These are phyloP conservation scores for Neurospora pannonica DNA, from an alignment of 495 filamentous ascomycete genomes.

Conservation along the genomic window DNA sequence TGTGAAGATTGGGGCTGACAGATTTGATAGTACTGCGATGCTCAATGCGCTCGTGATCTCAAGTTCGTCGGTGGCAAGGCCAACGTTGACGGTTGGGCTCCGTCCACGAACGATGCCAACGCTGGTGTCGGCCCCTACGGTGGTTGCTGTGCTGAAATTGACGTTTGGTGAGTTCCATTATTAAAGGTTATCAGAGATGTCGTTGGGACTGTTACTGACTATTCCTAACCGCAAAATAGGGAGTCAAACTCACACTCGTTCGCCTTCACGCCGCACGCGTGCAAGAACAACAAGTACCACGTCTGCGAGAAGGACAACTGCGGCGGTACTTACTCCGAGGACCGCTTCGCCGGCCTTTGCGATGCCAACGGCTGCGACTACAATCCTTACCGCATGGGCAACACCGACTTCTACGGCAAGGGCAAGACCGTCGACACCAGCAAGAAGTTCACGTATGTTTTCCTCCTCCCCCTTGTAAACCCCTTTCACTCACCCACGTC, in stretches of 20 bases:
- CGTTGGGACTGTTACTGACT: not conserved
- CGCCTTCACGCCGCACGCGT: constrained; percentile 60
- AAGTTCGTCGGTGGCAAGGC: constrained; percentile 46
- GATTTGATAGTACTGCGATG: constrained; percentile 41
- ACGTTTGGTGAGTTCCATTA: constrained; percentile 36
- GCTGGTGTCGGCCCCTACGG: constrained; percentile 32
- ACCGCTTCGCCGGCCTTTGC: constrained; percentile 50
- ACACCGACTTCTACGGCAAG: constrained; percentile 53
- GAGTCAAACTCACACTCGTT: constrained; percentile 57
- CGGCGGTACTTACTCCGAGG: constrained; percentile 43
- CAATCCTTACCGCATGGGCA: constrained; percentile 65
- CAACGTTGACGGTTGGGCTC: constrained; percentile 44
- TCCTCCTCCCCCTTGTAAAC: not conserved
- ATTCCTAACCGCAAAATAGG: constrained; percentile 13
- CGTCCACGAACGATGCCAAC: constrained; percentile 44
- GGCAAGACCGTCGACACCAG: constrained; percentile 54
- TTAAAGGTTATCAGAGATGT: too few species aligned
- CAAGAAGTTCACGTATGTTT: constrained; percentile 47
- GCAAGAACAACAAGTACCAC: constrained; percentile 47
- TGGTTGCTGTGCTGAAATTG: constrained; percentile 68
- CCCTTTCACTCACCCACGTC: not conserved
- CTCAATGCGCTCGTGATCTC: constrained; percentile 46
- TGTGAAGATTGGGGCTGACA: not conserved
- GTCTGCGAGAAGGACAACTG: constrained; percentile 43
- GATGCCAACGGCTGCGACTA: constrained; percentile 69